Conservation (phyloP, 768 basidiomycete species). For the Cantharellus anzutake region DNA sequence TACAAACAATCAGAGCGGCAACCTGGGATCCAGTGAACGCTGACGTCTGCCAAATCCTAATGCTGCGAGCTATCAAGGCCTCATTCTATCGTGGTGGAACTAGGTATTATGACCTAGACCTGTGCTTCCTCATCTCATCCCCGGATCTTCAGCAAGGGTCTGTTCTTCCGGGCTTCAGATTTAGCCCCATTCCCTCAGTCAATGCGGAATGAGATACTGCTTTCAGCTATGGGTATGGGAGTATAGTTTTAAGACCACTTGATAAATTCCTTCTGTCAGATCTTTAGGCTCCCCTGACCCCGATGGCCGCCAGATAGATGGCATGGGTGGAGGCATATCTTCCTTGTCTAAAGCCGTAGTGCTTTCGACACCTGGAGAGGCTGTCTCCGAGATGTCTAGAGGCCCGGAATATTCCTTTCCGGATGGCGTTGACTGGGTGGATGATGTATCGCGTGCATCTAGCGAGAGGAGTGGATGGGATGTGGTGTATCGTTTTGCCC, state of each 20-base stretch:
- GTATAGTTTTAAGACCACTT: no score
- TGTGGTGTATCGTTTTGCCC: slow-evolving; percentile 52
- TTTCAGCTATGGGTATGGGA: slow-evolving; percentile 1
- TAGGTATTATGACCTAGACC: not conserved
- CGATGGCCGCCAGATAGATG: slow-evolving; percentile 54
- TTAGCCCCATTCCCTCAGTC: not conserved
- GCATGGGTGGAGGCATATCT: slow-evolving; percentile 64
- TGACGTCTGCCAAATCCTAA: no score
- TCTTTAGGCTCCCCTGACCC: slow-evolving; percentile 74
- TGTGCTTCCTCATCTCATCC: not conserved
- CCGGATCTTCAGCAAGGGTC: not conserved
- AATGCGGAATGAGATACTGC: not conserved
- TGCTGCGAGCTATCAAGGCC: not conserved
- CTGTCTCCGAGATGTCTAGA: not conserved
- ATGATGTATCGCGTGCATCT: not conserved
- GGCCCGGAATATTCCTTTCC: not conserved
- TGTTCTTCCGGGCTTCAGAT: not conserved
- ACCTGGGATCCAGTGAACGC: no score
- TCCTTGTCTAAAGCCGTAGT: slow-evolving; percentile 60
- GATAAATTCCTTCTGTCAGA: no score
- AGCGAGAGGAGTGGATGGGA: slow-evolving; percentile 17
- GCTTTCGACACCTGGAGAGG: slow-evolving; percentile 27
- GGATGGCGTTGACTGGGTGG: not conserved
- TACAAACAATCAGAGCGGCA: no score
- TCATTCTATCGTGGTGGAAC: slow-evolving; percentile 1